These are phyloP conservation scores for Populus deltoides DNA, from an alignment of 345 rosid genomes.

Conservation along the genomic window DNA sequence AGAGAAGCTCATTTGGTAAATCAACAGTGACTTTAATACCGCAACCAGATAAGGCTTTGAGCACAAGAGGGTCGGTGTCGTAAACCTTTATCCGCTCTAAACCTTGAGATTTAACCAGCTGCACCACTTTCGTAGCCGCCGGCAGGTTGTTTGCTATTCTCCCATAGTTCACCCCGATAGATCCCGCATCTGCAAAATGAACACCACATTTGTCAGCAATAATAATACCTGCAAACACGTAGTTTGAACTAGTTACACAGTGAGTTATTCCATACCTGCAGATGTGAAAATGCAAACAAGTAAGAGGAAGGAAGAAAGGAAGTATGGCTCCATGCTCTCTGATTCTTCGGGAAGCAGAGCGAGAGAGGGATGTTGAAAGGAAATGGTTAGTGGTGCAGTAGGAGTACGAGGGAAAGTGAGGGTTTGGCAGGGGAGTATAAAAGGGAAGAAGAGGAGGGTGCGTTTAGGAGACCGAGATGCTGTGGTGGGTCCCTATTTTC, in stretches of 20 bases:
- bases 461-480: conserved; percentile 5
- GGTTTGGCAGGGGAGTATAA: not conserved
- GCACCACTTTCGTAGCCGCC: conserved; percentile 61
- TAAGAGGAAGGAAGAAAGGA: not conserved
- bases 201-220: not conserved
- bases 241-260: no score
- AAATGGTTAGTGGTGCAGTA: not conserved
- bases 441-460: not conserved
- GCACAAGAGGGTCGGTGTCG: conserved; percentile 80
- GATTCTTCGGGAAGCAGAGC: not conserved
- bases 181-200: conserved; percentile 55
- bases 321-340: not conserved
- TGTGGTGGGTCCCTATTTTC: conserved; percentile 11
- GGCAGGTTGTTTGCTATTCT: conserved; percentile 80
- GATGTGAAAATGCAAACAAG: not conserved
- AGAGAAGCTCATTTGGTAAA: conserved; percentile 70
- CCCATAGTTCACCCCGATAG: conserved; percentile 92
- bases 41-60: conserved; percentile 69
- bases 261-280: conserved; percentile 4
- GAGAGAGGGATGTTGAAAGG: not conserved
- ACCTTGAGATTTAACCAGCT: conserved; percentile 71
- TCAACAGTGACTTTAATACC: conserved; percentile 81
- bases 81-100: conserved; percentile 66
- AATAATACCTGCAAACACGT: not conserved
- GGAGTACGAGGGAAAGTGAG: not conserved